Base-by-base conservation (phyloP, 2,329 filamentous ascomycete species). In the Didymella lethalis region DNA sequence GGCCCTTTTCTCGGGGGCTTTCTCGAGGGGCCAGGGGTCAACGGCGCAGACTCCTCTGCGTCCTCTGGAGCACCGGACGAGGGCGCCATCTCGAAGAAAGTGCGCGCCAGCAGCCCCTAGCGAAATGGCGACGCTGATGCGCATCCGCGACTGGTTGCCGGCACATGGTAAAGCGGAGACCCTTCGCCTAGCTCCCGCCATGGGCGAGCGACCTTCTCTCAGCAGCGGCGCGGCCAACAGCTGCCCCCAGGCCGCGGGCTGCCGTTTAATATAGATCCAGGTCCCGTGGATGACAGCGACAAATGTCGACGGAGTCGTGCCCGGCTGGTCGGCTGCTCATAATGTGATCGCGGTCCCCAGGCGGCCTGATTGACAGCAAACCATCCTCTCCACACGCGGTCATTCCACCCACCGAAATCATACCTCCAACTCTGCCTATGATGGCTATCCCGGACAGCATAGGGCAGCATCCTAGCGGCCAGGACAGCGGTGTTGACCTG, bases 401-500 rank as follows among this genome's bases (percentile, higher is more conserved):
- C 54, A 43, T 23, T 44, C 43, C 44, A 40, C 29, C 34, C 48
- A 40, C 38, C 45, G 31, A 31, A 34, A 36, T 23, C 23, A 46
- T 49, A 28, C 31, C 29, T 58, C 43, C 28, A 46, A 40, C 2
- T 32, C 23, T 36, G 43, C 23, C 47, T 23, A 34, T 31, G 14
- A 55, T 59, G 57, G 43, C 47, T 12, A 28, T 36, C 20, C 44
- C 36, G 3, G 36, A 25, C 32, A 11, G 38, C 32, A 41, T 41
- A n/a, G 32, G 31, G 36, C 46, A 38, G 41, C 57, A 51, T 20
- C 34, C 43, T 34, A 12, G 48, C 38, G 44, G 49, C 38, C 55
- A 46, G 45, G 56, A 54, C 50, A 59, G 56, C 50, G 56, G 50
- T n/a, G n/a, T 59, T 20, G 56, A 49, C 14, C 56, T 54, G 46